Evolutionary conservation across 108 stramenopile genomes (phyloP).

Genomic region (Heterococcus sp.): DNA sequence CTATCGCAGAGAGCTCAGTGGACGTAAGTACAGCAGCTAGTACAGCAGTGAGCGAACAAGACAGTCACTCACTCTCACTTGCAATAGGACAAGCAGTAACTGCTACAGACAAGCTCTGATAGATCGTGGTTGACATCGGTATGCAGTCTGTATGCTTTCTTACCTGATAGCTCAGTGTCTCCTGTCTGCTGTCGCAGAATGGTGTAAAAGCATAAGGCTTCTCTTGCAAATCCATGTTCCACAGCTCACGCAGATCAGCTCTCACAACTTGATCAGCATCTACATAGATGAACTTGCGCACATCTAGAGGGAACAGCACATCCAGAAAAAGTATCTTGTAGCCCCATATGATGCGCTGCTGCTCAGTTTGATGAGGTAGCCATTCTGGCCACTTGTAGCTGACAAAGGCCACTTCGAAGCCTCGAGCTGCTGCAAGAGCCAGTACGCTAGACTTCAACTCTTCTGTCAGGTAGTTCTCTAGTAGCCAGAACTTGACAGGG

Average conservation of each 20-base stretch:
- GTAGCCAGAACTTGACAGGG: slow-evolving; percentile 97
- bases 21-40: no score
- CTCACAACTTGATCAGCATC: slow-evolving; percentile 81
- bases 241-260: slow-evolving; percentile 89
- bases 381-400: slow-evolving; percentile 99
- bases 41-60: no score
- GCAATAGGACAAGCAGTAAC: neutral
- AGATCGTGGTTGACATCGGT: neutral
- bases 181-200: slow-evolving; percentile 84
- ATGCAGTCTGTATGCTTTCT: neutral
- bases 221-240: slow-evolving; percentile 91
- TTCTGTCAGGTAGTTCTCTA: slow-evolving; percentile 88
- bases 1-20: no score
- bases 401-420: slow-evolving; percentile 57
- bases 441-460: slow-evolving; percentile 80
- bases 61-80: neutral
- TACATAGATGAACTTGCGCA: slow-evolving; percentile 72
- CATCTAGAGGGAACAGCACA: slow-evolving; percentile 92
- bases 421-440: slow-evolving; percentile 64
- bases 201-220: slow-evolving; percentile 91
- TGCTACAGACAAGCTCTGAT: neutral
- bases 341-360: slow-evolving; percentile 99
- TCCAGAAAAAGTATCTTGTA: slow-evolving; percentile 99
- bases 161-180: slow-evolving; percentile 77
- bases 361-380: slow-evolving; percentile 90